These are phyloP conservation scores for Pleurotus djamor DNA, from an alignment of 768 basidiomycete genomes.

Conservation along the genomic window DNA sequence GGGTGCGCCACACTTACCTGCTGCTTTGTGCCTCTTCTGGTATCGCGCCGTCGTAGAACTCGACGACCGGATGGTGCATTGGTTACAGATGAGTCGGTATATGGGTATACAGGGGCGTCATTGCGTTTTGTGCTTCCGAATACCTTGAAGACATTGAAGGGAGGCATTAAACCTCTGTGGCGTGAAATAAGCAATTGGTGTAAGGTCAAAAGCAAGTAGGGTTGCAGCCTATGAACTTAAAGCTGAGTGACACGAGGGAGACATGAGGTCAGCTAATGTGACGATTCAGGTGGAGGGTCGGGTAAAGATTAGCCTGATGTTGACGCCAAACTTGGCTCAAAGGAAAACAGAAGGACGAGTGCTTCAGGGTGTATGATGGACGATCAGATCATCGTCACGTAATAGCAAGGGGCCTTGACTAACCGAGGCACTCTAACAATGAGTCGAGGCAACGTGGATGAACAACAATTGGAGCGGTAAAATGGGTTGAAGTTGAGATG, in stretches of 20 bases:
- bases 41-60: background rate
- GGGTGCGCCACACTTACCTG: background rate
- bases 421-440: background rate
- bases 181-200: background rate
- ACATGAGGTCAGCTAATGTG: constrained; percentile 5
- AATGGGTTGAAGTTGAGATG: background rate
- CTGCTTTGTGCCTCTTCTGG: background rate
- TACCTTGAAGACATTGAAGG: constrained; percentile 20
- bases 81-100: background rate
- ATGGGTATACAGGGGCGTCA: background rate
- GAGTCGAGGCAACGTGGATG: background rate
- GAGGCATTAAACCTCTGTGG: constrained; percentile 14
- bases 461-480: background rate
- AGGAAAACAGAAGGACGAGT: background rate
- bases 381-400: background rate
- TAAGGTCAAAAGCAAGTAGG: background rate
- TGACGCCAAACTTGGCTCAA: too few species aligned
- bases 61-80: background rate
- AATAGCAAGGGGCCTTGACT: background rate
- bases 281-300: background rate
- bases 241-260: constrained; percentile 7
- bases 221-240: background rate
- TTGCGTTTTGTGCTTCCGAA: constrained; percentile 17
- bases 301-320: background rate
- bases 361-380: background rate